Percentiles rank a stretch among this genome's conserved stretches.
Conservation (phyloP, 2,329 filamentous ascomycete genomes). For the Cladosporium velox region DNA sequence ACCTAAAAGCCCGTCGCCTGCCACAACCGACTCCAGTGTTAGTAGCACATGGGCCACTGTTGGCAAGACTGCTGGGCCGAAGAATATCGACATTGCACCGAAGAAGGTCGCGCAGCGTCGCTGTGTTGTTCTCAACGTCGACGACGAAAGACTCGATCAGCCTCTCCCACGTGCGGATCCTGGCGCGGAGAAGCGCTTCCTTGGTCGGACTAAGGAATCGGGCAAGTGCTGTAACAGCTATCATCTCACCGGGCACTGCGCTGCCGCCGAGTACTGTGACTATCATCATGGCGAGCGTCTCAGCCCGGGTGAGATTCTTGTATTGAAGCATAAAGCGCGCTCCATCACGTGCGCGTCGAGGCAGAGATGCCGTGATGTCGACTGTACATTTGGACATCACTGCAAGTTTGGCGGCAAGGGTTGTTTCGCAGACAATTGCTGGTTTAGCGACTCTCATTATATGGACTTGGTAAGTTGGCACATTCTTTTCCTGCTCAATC, state of each 20-base stretch:
- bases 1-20: conserved; percentile 20
- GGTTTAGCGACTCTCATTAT: conserved; percentile 42
- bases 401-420: conserved; percentile 41
- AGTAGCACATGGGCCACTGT: conserved; percentile 44
- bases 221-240: conserved; percentile 43
- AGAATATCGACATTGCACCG: conserved; percentile 43
- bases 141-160: conserved; percentile 46
- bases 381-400: conserved; percentile 48
- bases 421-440: conserved; percentile 43
- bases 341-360: conserved; percentile 41
- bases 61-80: conserved; percentile 40
- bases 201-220: conserved; percentile 31
- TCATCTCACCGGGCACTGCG: conserved; percentile 42
- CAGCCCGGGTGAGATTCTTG: conserved; percentile 40
- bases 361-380: conserved; percentile 42
- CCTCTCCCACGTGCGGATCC: conserved; percentile 37
- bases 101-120: conserved; percentile 35
- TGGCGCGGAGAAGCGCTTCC: conserved; percentile 33
- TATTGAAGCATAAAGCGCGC: conserved; percentile 47
- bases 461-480: conserved; percentile 41
- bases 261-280: conserved; percentile 44
- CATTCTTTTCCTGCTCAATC: background rate
- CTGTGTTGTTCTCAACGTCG: conserved; percentile 45
- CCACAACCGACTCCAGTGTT: conserved; percentile 20
- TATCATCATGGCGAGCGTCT: conserved; percentile 47